These are phyloP conservation scores for Dunaliella primolecta DNA, from an alignment of 139 green algal genomes.

Conservation along the genomic window DNA sequence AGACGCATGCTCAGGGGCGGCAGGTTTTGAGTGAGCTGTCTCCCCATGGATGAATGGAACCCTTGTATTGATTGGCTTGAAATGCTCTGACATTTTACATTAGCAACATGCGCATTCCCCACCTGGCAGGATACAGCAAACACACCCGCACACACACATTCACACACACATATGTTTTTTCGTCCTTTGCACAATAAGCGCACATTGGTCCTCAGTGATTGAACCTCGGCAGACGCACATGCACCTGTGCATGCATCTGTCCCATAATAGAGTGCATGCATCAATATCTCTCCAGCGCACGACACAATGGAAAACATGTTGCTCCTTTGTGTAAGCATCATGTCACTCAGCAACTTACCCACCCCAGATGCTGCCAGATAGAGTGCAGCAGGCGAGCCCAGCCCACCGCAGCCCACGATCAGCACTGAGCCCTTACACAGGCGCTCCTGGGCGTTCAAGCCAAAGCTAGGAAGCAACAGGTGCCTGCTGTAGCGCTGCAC, in stretches of 20 bases:
- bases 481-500: conserved; percentile 82
- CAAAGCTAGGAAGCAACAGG: conserved; percentile 81
- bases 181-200: not conserved
- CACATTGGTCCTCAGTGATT: not conserved
- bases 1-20: too few relatives aligned
- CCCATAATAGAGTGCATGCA: too few relatives aligned
- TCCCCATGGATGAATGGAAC: not conserved
- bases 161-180: not conserved
- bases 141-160: not conserved
- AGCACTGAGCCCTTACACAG: conserved; percentile 68
- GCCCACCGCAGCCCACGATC: conserved; percentile 83
- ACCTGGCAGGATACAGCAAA: too few relatives aligned
- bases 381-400: conserved; percentile 79
- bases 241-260: not conserved
- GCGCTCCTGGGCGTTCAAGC: conserved; percentile 62
- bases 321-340: not conserved
- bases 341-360: conserved; percentile 30
- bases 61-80: too few relatives aligned
- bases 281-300: too few relatives aligned
- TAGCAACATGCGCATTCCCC: too few relatives aligned
- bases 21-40: not conserved
- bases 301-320: too few relatives aligned
- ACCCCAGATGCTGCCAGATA: conserved; percentile 87
- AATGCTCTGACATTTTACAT: too few relatives aligned
- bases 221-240: too few relatives aligned